Evolutionary conservation across 2,329 filamentous ascomycete species (phyloP), one percentile per base, ranked within the genome.

Genomic region (Akanthomyces uredinophilus): DNA sequence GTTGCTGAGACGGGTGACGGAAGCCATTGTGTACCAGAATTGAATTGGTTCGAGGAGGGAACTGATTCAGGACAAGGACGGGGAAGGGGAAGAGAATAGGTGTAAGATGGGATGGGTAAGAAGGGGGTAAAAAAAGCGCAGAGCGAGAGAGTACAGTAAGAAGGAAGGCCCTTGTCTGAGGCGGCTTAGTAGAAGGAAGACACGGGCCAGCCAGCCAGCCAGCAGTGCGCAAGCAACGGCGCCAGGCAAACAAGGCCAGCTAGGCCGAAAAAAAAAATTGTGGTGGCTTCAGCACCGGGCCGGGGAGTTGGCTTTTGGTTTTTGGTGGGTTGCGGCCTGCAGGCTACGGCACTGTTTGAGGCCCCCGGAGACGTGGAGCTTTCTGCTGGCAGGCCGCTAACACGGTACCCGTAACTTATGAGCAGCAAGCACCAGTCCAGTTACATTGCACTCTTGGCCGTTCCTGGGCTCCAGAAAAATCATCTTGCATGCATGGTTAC

Each of bases 1-100:
- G 74, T 89, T 87, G 81, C 89, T 87, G 74, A 96, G 79, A 83
- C 91, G 89, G 76, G 95, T 80, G 75, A 91, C 85, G 74, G 91
- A 87, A 76, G 92, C 89, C 91, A 96, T 96, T 80, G 79, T 85
- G 74, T 57, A 63, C 54, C 58, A 65, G 56, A 71, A 63, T 60
- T 61, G 53, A 62, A 41, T 46, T 60, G 58, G 41, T 41, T 29
- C 46, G 18, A 27, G 61, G 61, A n/a, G 63, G 63, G 65, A 63
- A 63, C 52, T 63, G 61, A 60, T 60, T 57, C 54, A 47, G 41
- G 54, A 35, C 54, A 24, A 56, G 20, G 70, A 69, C 67, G 64
- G 60, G 14, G 20, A 60, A 67, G 67, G 65, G 67, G 65, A 71
- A 70, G 68, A 67, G 68, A 63, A 63, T 62, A 67, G 66, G 73